Conservation (phyloP, 75 land plant genomes). For the Adiantum capillusveneris region DNA sequence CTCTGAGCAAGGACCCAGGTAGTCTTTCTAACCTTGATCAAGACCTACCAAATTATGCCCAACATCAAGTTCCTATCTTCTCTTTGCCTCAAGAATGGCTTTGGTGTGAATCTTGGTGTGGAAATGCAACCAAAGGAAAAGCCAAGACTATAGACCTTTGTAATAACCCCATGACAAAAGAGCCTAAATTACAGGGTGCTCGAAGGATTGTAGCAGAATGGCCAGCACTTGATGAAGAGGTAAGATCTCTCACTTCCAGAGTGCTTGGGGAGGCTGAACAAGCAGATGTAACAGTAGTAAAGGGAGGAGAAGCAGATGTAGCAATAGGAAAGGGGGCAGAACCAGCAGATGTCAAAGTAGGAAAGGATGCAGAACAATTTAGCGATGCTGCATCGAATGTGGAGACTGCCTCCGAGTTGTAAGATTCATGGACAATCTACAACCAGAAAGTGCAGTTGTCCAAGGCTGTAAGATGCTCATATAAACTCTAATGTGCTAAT, state of each 20-base stretch:
- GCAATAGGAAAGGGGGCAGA: too few species aligned
- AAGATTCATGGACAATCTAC: too few species aligned
- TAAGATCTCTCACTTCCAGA: constrained; percentile 22
- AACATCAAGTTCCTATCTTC: constrained; percentile 89
- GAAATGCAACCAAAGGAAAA: constrained; percentile 82
- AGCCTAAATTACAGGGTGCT: constrained; percentile 97
- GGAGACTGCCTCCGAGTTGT: too few species aligned
- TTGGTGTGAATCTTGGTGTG: constrained; percentile 99
- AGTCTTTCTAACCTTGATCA: constrained; percentile 97
- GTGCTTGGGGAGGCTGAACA: too few species aligned
- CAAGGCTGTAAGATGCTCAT: too few species aligned
- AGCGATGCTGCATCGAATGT: too few species aligned
- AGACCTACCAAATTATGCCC: constrained; percentile 99
- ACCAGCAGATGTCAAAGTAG: too few species aligned
- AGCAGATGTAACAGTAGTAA: too few species aligned
- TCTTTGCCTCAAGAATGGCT: constrained; percentile 99
- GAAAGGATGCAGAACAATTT: too few species aligned
- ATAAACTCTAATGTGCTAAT: too few species aligned
- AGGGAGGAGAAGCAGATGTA: too few species aligned
- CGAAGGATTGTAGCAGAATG: constrained; percentile 89
- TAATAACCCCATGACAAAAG: constrained; percentile 99
- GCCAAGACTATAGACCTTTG: constrained; percentile 98
- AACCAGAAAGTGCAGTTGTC: too few species aligned
- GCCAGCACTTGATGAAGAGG: constrained; percentile 85
- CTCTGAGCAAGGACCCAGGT: constrained; percentile 93